Base-by-base conservation (phyloP, 176 grass and related monocot species). In the Aechmea fasciata region DNA sequence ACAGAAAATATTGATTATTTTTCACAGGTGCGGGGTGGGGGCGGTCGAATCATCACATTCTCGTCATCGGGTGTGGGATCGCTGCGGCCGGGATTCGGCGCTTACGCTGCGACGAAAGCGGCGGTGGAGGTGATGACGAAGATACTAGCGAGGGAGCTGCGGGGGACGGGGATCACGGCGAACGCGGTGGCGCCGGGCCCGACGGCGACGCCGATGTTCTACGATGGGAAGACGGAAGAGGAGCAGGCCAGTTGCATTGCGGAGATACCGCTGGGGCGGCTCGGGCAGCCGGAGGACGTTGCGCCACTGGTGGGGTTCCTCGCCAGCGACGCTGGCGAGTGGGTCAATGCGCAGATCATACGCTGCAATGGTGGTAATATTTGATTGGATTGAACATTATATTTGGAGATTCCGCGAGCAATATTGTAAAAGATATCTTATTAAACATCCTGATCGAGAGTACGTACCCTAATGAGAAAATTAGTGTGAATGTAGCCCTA, bases 1-100 rank as follows among this genome's bases (percentile, higher is more conserved):
- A 26, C 25, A 26, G 25, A 26, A 26, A 26, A 26, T 26, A 1
- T 26, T 26, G 25, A 1, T 26, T 26, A 26, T 8, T 41, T 41
- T 8, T 0, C 0, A 41, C 33, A 41, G 33, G 33, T 69, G 1
- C 91, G 69, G 8, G 85, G 83, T 17, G 88, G 91, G 48, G 79
- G 81, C 15, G 91, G 91, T 0, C 63, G 87, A 61, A 88, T 96
- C 68, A 77, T 96, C 8, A 84, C 87, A 1, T 80, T 94, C 47
- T 89, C 90, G 63, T 89, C 86, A 62, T 72, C 68, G 6, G 81
- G 66, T 33, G 66, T 80, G 9, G 80, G 20, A 5, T 76, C 85
- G 2, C 73, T 87, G 18, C 54, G 71, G 1, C 85, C 85, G 0
- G 75, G 85, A 19, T 87, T 83, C 59, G 85, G 53, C 63, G 85